Evolutionary conservation across 2,329 filamentous ascomycete genomes (phyloP), one percentile per base, ranked within the genome.

Genomic region (Escovopsis sp.): DNA sequence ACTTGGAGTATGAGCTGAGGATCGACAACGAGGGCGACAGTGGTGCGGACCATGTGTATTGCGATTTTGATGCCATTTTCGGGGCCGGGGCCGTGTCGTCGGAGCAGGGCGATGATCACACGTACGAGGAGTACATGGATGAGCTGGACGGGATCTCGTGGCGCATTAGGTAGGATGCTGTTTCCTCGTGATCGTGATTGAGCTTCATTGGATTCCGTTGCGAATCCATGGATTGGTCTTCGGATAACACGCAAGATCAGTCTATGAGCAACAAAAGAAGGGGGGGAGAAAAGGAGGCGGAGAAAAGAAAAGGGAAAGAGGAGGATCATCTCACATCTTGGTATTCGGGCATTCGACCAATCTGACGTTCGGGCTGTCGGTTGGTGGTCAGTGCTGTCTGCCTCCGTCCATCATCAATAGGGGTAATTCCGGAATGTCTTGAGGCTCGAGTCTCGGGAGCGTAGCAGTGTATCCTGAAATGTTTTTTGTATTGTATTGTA

Each of bases 91-190:
- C 43, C n/a, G 44, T 50, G 2, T 42, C 47, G 15, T 31, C 41
- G 4, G 48, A 44, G 24, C 46, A 49, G 4, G 58, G 57, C 5
- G 60, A 64, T 3, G 63, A 64, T 14, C 58, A 68, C 41, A 66
- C 64, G 24, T 69, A 69, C 42, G 71, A 74, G 50, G 70, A 72
- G 49, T 72, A 70, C 50, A 59, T 74, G 49, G 71, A 74, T 48
- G 70, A 73, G 45, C 51, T 74, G 45, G 71, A 74, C 46, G 71
- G 70, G 9, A 72, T 74, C 45, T 66, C 67, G 7, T 72, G 69
- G 60, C 43, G 43, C 24, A 25, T 43, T 11, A 39, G 41, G 7
- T 45, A 27, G 24, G 14, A 8, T 37, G 13, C 35, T 24, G 13
- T 24, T 40, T 39, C 40, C 42, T 36, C 29, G n/a, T 39, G 20